Percentiles rank a stretch among this genome's conserved stretches.
Conservation (phyloP, 768 basidiomycete genomes). For the Podaxis sp. region DNA sequence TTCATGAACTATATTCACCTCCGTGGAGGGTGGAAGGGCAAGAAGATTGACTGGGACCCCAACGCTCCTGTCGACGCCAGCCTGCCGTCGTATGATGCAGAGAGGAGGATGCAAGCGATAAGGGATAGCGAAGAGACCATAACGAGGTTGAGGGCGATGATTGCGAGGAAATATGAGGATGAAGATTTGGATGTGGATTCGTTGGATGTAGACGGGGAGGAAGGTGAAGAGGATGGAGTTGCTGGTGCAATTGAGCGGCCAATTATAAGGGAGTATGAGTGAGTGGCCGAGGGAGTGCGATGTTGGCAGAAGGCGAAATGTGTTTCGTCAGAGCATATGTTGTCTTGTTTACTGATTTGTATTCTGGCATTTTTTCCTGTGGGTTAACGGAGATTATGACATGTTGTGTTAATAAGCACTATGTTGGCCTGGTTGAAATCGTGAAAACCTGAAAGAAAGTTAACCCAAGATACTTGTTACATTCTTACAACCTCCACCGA, state of each 20-base stretch:
- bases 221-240: slow-evolving; percentile 27
- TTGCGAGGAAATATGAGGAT: slow-evolving; percentile 29
- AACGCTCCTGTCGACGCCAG: slow-evolving; percentile 28
- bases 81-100: slow-evolving; percentile 33
- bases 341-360: not conserved
- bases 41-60: slow-evolving; percentile 33
- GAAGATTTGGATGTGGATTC: slow-evolving; percentile 27
- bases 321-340: not conserved
- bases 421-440: too few species aligned
- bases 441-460: too few species aligned
- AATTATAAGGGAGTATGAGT: slow-evolving; percentile 33
- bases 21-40: slow-evolving; percentile 55
- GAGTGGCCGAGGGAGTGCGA: not conserved
- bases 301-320: not conserved
- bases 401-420: too few species aligned
- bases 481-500: too few species aligned
- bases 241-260: slow-evolving; percentile 30
- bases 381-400: too few species aligned
- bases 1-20: slow-evolving; percentile 58
- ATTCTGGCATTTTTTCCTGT: not conserved
- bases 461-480: too few species aligned
- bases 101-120: slow-evolving; percentile 26
- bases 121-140: slow-evolving; percentile 39
- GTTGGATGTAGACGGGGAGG: slow-evolving; percentile 22
- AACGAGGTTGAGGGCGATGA: slow-evolving; percentile 31